Percentiles rank a stretch among this genome's conserved stretches.
Evolutionary conservation across 805 yeast species (phyloP).

Genomic region (Yarrowia sp.): DNA sequence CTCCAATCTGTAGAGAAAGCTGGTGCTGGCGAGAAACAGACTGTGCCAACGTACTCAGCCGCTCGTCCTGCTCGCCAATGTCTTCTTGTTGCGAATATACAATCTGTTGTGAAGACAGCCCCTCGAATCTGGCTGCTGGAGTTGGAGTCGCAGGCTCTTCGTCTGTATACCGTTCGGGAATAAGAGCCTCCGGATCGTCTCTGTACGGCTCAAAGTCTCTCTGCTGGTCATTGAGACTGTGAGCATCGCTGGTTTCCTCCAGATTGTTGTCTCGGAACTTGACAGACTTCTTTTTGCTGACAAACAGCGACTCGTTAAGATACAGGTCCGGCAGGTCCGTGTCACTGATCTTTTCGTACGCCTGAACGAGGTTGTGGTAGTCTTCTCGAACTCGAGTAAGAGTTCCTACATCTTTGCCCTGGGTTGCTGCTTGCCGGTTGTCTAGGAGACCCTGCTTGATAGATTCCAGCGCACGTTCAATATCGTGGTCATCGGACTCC

Average conservation of each 20-base stretch:
- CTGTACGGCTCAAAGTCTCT: slow-evolving; percentile 32
- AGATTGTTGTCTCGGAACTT: slow-evolving; percentile 15
- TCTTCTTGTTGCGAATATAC: slow-evolving; percentile 34
- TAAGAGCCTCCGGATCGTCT: slow-evolving; percentile 33
- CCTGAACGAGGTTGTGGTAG: slow-evolving; percentile 22
- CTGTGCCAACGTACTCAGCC: slow-evolving; percentile 38
- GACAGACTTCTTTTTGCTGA: slow-evolving; percentile 17
- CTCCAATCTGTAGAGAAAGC: slow-evolving; percentile 40
- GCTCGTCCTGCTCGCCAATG: slow-evolving; percentile 40
- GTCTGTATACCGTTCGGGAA: slow-evolving; percentile 9
- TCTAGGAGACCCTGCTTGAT: slow-evolving; percentile 32
- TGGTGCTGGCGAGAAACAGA: slow-evolving; percentile 42
- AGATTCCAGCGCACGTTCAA: slow-evolving; percentile 31
- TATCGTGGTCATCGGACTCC: slow-evolving; percentile 34
- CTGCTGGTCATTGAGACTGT: slow-evolving; percentile 13
- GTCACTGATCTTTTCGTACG: slow-evolving; percentile 11
- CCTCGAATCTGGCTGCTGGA: slow-evolving; percentile 22
- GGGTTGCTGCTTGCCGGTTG: slow-evolving; percentile 10
- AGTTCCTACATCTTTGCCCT: slow-evolving; percentile 23
- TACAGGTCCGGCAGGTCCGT: slow-evolving; percentile 13
- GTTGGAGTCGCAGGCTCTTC: background rate
- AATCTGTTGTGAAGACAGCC: slow-evolving; percentile 25
- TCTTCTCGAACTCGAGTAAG: slow-evolving; percentile 11
- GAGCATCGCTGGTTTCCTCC: slow-evolving; percentile 8
- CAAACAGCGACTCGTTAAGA: slow-evolving; percentile 21